Evolutionary conservation across 2,329 filamentous ascomycete genomes (phyloP).

Genomic region (Nemania sp.): DNA sequence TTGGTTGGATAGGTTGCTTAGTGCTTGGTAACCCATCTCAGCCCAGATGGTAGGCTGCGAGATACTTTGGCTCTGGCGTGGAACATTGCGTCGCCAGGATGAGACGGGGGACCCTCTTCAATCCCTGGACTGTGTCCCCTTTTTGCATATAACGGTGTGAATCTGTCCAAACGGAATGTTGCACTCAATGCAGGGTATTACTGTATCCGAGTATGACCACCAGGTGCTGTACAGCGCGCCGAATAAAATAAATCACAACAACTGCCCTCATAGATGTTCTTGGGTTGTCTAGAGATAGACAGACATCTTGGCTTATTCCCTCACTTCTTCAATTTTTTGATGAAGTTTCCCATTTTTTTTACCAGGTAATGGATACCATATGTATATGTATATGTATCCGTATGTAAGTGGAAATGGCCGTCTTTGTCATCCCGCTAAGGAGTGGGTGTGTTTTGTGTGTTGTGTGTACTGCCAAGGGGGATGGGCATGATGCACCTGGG

Average conservation of each 20-base stretch:
- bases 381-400: too few relatives aligned
- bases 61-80: slow-evolving; percentile 23
- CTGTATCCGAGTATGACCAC: background rate
- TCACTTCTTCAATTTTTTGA: background rate
- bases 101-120: slow-evolving; percentile 6
- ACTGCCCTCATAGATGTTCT: background rate
- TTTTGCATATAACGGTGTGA: slow-evolving; percentile 4
- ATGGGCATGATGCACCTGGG: too few relatives aligned
- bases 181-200: background rate
- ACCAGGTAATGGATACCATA: background rate
- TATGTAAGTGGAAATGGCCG: background rate
- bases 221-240: too few relatives aligned
- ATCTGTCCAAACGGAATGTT: background rate
- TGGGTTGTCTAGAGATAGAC: background rate
- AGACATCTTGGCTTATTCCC: background rate
- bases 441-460: background rate
- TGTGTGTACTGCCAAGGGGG: background rate
- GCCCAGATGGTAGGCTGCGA: slow-evolving; percentile 34
- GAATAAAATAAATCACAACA: background rate
- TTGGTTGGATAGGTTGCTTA: slow-evolving; percentile 10
- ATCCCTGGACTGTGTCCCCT: background rate
- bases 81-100: slow-evolving; percentile 22
- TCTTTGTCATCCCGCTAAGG: background rate
- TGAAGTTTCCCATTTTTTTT: background rate
- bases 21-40: slow-evolving; percentile 26